Base-by-base conservation (phyloP, 371 early-diverging fungal genomes). In the Blakeslea trispora region DNA sequence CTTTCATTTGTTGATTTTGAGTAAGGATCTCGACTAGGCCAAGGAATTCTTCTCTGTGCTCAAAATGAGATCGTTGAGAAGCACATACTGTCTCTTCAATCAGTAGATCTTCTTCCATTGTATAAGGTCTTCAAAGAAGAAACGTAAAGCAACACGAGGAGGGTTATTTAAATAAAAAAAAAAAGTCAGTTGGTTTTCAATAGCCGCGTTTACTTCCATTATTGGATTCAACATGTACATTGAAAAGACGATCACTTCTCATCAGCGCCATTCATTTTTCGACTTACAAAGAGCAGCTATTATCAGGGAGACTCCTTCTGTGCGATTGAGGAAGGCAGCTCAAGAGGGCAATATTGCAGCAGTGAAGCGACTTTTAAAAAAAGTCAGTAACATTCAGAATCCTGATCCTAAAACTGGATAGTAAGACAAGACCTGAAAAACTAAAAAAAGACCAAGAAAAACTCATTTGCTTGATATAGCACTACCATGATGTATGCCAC, bases 401-500 rank as follows among this genome's bases (percentile, higher is more conserved):
- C 73, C 75, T 21, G 80, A 80, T 35, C 77, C 80, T 32, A 74
- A 79, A 41, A 75, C 66, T 46, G 79, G 79, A 53, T 71, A 68
- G 77, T 75, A 72, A 35, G 10, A 18, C 42, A 42, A 17, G 8
- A 42, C 2, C 5, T 17, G 5, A 17, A 42, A 40, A 5, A 40
- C 3, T 4, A 5, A 15, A 44, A 21, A 44, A 18, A 21, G 10
- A 44, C 10, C 3, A 2, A 21, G 5, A 44, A 18, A 7, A 21
- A n/a, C n/a, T n/a, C n/a, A n/a, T n/a, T n/a, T n/a, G n/a, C n/a
- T n/a, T n/a, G n/a, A 15, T 14, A 28, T 54, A 79, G 80, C 39
- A 80, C 80, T 15, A 72, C 77, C 5, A 50, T 80, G 10, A 73
- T 80, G 74, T 74, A 74, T 61, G 80, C 80, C 21, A 63, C 80